Percentiles rank a stretch among this genome's conserved stretches.
These are phyloP conservation scores for Rhododendron molle DNA, from an alignment of 148 eudicot genomes.

Conservation along the genomic window DNA sequence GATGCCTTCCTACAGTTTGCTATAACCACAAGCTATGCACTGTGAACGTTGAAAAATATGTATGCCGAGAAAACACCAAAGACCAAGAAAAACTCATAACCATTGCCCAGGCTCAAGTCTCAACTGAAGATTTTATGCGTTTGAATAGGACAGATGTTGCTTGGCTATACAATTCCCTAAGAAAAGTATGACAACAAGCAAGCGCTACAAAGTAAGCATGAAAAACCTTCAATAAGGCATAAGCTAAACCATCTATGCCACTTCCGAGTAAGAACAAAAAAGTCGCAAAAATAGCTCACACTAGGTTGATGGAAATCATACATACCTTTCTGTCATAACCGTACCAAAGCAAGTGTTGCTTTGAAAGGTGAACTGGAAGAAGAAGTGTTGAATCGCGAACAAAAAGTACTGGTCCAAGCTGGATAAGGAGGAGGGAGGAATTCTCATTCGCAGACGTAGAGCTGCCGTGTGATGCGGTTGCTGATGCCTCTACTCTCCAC, in stretches of 20 bases:
- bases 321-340: conserved; percentile 97
- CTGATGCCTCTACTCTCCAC: conserved; percentile 81
- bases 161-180: not conserved
- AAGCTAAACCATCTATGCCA: not conserved
- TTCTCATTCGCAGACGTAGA: conserved; percentile 66
- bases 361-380: conserved; percentile 88
- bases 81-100: not conserved
- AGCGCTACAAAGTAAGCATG: not conserved
- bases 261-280: not conserved
- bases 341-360: conserved; percentile 96
- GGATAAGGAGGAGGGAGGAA: conserved; percentile 84
- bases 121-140: not conserved
- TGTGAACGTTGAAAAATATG: not conserved
- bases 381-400: conserved; percentile 92
- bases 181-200: not conserved
- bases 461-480: conserved; percentile 54
- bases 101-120: not conserved
- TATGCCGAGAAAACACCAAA: not conserved
- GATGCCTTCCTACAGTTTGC: not conserved
- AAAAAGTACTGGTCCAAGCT: conserved; percentile 94
- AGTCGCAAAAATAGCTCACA: not conserved
- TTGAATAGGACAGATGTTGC: not conserved
- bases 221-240: not conserved
- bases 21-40: not conserved
- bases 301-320: not conserved